Evolutionary conservation across 805 yeast species (phyloP).

Genomic region (Saccharomycopsis fodiens): DNA sequence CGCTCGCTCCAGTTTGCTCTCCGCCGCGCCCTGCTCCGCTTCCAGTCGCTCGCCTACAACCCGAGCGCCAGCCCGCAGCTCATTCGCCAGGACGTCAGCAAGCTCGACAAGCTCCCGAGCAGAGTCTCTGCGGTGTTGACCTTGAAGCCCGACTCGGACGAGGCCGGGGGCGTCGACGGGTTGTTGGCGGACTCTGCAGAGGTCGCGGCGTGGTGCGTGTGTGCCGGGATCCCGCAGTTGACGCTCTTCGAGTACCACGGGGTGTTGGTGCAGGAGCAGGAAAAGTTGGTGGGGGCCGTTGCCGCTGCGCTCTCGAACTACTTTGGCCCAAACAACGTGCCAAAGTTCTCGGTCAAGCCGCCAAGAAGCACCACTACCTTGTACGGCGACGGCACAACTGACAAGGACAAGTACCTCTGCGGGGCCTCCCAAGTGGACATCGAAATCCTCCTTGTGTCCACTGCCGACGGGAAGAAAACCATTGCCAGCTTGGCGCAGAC

Average conservation of each 20-base stretch:
- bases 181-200: constrained; percentile 72
- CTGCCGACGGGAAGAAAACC: constrained; percentile 82
- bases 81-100: constrained; percentile 73
- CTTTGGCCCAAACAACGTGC: constrained; percentile 65
- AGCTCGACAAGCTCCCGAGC: constrained; percentile 69
- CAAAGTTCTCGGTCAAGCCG: constrained; percentile 51
- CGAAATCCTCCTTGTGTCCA: constrained; percentile 58
- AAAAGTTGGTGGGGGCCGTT: constrained; percentile 50
- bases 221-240: constrained; percentile 71
- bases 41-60: constrained; percentile 57
- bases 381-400: constrained; percentile 27
- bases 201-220: constrained; percentile 77
- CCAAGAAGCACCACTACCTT: constrained; percentile 57
- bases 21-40: constrained; percentile 47
- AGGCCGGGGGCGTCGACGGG: constrained; percentile 85
- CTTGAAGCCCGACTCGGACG: constrained; percentile 68
- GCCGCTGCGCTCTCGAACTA: constrained; percentile 54
- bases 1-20: constrained; percentile 45
- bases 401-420: constrained; percentile 3
- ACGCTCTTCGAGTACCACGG: constrained; percentile 80
- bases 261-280: constrained; percentile 38
- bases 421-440: constrained; percentile 34
- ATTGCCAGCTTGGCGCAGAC: constrained; percentile 83
- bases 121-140: constrained; percentile 70
- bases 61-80: constrained; percentile 74